These are phyloP conservation scores for Neocatenulostroma microsporum DNA, from an alignment of 2,329 filamentous ascomycete genomes.

Conservation along the genomic window DNA sequence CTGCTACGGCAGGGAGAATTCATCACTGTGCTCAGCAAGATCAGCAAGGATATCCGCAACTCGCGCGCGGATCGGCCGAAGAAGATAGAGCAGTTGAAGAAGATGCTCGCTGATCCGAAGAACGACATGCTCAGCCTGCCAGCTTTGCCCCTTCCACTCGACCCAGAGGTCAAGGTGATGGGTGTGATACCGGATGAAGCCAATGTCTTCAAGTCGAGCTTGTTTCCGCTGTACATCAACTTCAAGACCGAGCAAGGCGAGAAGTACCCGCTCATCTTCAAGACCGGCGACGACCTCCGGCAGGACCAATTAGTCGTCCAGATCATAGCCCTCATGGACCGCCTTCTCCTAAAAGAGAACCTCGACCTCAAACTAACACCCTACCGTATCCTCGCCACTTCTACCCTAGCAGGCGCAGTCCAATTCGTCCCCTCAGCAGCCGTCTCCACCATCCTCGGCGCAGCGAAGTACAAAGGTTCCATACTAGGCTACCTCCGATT, in stretches of 20 bases:
- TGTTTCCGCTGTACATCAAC: conserved; percentile 83
- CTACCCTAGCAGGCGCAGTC: conserved; percentile 77
- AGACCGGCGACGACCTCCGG: conserved; percentile 73
- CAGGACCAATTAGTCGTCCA: conserved; percentile 97
- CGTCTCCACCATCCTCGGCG: conserved; percentile 64
- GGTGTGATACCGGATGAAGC: conserved; percentile 78
- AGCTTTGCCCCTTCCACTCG: conserved; percentile 77
- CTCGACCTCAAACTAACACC: conserved; percentile 90
- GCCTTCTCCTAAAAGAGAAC: conserved; percentile 89
- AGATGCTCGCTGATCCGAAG: conserved; percentile 76
- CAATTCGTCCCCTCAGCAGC: conserved; percentile 83
- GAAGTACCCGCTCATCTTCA: conserved; percentile 91
- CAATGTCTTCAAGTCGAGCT: conserved; percentile 88
- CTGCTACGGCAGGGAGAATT: conserved; percentile 84
- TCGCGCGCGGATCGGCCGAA: conserved; percentile 68
- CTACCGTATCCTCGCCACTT: conserved; percentile 93
- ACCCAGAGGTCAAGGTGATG: conserved; percentile 70
- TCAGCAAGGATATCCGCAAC: conserved; percentile 79
- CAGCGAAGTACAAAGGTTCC: conserved; percentile 67
- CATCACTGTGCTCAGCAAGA: conserved; percentile 75
- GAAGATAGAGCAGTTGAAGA: conserved; percentile 78
- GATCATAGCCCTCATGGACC: conserved; percentile 97
- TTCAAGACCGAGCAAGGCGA: conserved; percentile 73
- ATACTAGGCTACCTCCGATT: conserved; percentile 75
- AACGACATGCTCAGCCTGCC: conserved; percentile 79